Conservation (phyloP, 176 grass and related monocot species). For the Musa schizocarpa region DNA sequence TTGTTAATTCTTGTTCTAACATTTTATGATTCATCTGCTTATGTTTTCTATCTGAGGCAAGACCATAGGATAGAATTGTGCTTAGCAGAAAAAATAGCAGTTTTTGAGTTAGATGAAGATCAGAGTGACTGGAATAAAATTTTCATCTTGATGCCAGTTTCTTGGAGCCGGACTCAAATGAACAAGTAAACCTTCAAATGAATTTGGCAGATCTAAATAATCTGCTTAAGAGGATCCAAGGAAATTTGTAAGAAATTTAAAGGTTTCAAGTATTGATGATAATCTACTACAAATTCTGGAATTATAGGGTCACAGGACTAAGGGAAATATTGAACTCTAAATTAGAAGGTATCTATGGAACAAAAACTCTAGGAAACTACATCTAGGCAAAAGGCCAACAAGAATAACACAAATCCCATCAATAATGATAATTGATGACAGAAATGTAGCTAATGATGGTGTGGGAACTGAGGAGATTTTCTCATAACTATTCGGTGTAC, state of each 20-base stretch:
- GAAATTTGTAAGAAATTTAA: neutral
- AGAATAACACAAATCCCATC: neutral
- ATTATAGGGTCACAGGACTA: neutral
- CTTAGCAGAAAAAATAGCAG: neutral
- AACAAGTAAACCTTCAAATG: neutral
- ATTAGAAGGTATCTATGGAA: neutral
- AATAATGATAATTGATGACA: neutral
- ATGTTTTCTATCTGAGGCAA: neutral
- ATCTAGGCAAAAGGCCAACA: neutral
- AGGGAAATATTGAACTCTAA: neutral
- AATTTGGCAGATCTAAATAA: neutral
- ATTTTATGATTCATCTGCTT: neutral
- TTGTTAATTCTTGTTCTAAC: neutral
- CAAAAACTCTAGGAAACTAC: neutral
- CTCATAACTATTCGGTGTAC: neutral
- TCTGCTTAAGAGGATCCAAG: neutral
- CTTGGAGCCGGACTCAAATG: neutral
- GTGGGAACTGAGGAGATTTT: neutral
- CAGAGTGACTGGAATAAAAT: neutral
- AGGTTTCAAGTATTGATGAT: neutral
- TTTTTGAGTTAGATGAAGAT: too few relatives aligned
- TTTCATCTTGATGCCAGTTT: neutral
- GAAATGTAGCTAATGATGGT: too few relatives aligned
- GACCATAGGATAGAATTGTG: neutral
- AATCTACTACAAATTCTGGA: neutral